Evolutionary conservation across 257 asterid species (phyloP), one percentile per base, ranked within the genome.

Genomic region (Solanum medicagineum): DNA sequence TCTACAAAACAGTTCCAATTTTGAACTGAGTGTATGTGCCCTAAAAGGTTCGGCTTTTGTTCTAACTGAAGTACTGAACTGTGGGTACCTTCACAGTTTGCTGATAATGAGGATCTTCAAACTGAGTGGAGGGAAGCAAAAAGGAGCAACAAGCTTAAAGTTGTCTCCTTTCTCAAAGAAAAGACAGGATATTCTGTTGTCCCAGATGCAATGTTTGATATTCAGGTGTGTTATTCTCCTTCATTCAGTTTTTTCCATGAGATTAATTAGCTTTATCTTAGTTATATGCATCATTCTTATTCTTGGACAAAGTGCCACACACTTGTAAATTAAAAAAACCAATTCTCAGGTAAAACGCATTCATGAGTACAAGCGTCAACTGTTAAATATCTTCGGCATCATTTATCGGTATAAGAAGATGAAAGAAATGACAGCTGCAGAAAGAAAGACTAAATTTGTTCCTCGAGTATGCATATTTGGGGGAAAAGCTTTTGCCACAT

Each of bases 171-270:
- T 73, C 88, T 94, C 88, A 93, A 92, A 88, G 94, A 94, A 83
- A 94, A 86, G 88, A 94, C 98, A 63, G 98, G 98, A 73, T 94
- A 94, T 90, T 86, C 90, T 56, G 91, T 94, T 83, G 93, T 86
- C 90, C 95, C 97, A 53, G 95, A 94, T 88, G 94, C 97, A 87
- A 91, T 94, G 97, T 94, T 94, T 85, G 98, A 94, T 88, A 89
- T 94, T 88, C 98, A 94, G 94, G 98, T 94, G 85, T 85, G 54
- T 80, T 87, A 81, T 87, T 83, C 81, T 83, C 49, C 75, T 49
- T 86, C 12, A 75, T 56, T 86, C 89, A 29, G 45, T 81, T 29
- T 40, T 53, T 68, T 9, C 51, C 80, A 36, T 17, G 49, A 65
- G 80, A 17, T 68, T 68, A 74, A 66, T 84, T 68, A 32, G n/a